Evolutionary conservation across 2,329 filamentous ascomycete species (phyloP).

Genomic region (Pyricularia pennisetigena): DNA sequence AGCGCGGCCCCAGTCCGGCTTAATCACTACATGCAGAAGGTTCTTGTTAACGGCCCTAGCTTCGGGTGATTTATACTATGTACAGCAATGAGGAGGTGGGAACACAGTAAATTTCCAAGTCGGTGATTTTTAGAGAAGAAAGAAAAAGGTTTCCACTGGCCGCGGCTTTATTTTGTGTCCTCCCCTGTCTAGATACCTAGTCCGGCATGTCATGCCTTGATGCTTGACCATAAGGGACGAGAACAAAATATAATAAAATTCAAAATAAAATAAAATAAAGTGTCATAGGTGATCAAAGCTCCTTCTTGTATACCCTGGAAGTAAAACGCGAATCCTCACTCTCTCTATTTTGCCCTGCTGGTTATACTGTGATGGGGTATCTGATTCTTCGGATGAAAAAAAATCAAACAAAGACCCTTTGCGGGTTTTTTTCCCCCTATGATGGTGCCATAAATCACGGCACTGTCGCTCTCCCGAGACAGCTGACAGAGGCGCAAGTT

Average conservation of each 20-base stretch:
- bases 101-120: neutral
- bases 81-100: neutral
- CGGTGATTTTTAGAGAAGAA: neutral
- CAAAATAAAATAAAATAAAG: neutral
- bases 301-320: too few species aligned
- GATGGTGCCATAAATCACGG: neutral
- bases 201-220: neutral
- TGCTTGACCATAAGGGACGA: neutral
- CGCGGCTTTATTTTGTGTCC: neutral
- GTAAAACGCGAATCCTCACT: neutral
- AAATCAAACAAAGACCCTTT: neutral
- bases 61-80: neutral
- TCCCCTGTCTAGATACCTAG: neutral
- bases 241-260: neutral
- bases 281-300: neutral
- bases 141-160: neutral
- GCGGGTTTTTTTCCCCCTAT: neutral
- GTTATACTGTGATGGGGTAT: neutral
- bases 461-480: neutral
- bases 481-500: neutral
- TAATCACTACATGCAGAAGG: neutral
- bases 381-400: neutral
- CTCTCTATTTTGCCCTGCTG: neutral
- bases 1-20: neutral
- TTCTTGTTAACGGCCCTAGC: neutral